Percentiles rank a stretch among this genome's conserved stretches.
Evolutionary conservation across 345 rosid species (phyloP).

Genomic region (Lagerstroemia speciosa): DNA sequence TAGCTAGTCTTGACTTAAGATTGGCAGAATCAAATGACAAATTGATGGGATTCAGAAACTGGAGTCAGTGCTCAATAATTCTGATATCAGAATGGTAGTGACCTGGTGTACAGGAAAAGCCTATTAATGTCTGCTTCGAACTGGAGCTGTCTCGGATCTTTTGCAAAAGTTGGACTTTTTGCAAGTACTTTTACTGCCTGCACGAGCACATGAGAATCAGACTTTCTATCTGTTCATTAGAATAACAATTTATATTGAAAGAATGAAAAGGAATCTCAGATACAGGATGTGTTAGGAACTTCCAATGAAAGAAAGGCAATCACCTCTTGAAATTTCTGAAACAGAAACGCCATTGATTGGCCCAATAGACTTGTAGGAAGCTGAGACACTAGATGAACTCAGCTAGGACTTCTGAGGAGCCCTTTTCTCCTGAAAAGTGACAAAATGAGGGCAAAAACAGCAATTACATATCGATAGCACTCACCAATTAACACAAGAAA

Average conservation of each 20-base stretch:
- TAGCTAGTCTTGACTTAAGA: not conserved
- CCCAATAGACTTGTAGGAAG: no score
- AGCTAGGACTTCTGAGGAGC: not conserved
- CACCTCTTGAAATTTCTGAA: conserved; percentile 42
- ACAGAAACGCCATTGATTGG: conserved; percentile 32
- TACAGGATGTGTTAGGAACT: not conserved
- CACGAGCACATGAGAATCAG: not conserved
- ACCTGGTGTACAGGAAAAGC: conserved; percentile 77
- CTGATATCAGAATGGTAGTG: not conserved
- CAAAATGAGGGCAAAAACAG: not conserved
- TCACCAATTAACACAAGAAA: not conserved
- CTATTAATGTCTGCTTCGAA: conserved; percentile 72
- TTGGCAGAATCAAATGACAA: not conserved
- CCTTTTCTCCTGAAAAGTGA: not conserved
- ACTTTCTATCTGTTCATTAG: not conserved
- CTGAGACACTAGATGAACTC: not conserved
- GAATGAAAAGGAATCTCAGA: not conserved
- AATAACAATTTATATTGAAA: not conserved
- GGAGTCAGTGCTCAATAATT: not conserved
- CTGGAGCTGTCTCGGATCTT: conserved; percentile 61
- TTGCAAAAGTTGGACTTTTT: conserved; percentile 57
- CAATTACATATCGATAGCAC: not conserved
- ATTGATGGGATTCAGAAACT: not conserved
- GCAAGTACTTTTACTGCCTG: conserved; percentile 69
- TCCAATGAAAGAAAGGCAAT: not conserved